These are phyloP conservation scores for Triglochin maritima DNA, from an alignment of 106 monocot genomes.

Conservation along the genomic window DNA sequence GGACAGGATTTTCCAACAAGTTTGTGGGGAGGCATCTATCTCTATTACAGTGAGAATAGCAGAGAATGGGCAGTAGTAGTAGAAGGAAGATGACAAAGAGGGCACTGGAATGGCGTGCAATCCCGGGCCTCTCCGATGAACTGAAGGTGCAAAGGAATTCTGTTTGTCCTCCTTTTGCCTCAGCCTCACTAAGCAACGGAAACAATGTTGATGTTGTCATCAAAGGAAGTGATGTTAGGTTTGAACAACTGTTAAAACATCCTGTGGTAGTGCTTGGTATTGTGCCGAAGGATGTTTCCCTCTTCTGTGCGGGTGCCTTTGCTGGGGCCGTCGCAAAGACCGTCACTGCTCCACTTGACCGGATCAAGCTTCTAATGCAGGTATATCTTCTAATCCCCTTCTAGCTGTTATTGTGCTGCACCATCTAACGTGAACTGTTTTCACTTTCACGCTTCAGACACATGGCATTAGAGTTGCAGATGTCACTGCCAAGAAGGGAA, in stretches of 20 bases:
- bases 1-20: too few relatives aligned
- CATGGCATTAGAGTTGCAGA: conserved; percentile 45
- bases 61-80: not conserved
- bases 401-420: not conserved
- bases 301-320: conserved; percentile 73
- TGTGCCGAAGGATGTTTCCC: conserved; percentile 48
- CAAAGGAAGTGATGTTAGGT: not conserved
- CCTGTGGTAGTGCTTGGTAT: conserved; percentile 70
- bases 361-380: conserved; percentile 98
- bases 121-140: conserved; percentile 2
- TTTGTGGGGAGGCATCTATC: too few relatives aligned
- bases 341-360: conserved; percentile 87
- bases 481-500: conserved; percentile 27
- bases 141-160: not conserved
- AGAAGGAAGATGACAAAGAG: not conserved
- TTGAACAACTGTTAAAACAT: conserved; percentile 45
- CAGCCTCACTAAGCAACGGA: not conserved
- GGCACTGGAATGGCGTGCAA: conserved; percentile 12
- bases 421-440: not conserved
- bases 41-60: too few relatives aligned
- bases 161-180: not conserved
- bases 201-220: conserved; percentile 5
- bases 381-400: conserved; percentile 1
- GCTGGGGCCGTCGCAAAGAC: conserved; percentile 77
- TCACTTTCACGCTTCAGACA: conserved; percentile 29